These are phyloP conservation scores for Phaeosphaeriaceae sp. DNA, from an alignment of 2,329 filamentous ascomycete species.

Conservation along the genomic window DNA sequence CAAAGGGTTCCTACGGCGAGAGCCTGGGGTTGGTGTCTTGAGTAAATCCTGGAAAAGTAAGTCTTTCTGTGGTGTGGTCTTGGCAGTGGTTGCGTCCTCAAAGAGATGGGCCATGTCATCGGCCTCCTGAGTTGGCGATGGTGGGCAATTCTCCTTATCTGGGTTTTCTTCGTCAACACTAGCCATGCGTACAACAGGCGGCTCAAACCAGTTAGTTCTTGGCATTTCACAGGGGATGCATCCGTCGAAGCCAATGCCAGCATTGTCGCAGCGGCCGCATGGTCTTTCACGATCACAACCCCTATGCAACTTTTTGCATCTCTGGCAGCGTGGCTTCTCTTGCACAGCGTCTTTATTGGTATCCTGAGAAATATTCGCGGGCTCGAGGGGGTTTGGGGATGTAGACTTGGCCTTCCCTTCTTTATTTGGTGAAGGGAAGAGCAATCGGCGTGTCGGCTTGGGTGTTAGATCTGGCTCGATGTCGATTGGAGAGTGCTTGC, in stretches of 20 bases:
- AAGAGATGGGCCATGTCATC: conserved; percentile 71
- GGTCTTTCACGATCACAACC: conserved; percentile 35
- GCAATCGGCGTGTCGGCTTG: conserved; percentile 69
- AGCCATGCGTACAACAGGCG: conserved; percentile 17
- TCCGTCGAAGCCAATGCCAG: conserved; percentile 27
- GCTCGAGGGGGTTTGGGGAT: conserved; percentile 52
- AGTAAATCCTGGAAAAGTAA: conserved; percentile 57
- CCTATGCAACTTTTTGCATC: conserved; percentile 32
- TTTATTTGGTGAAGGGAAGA: conserved; percentile 79
- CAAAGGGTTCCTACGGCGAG: conserved; percentile 43
- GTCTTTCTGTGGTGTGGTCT: conserved; percentile 65
- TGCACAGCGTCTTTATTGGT: conserved; percentile 17
- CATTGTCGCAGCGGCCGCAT: conserved; percentile 28
- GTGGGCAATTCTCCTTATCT: conserved; percentile 65
- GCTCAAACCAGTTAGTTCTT: conserved; percentile 23
- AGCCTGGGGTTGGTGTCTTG: conserved; percentile 53
- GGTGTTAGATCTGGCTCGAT: conserved; percentile 60
- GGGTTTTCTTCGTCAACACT: conserved; percentile 28
- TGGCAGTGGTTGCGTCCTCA: conserved; percentile 65
- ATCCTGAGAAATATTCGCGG: conserved; percentile 7
- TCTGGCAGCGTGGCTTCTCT: conserved; percentile 31
- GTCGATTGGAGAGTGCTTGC: conserved; percentile 56
- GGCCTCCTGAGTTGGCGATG: conserved; percentile 44
- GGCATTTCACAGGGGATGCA: conserved; percentile 28
- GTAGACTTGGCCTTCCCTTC: conserved; percentile 67